Evolutionary conservation across 495 filamentous ascomycete genomes (phyloP), one percentile per base, ranked within the genome.

Genomic region (Xylaria nigripes): DNA sequence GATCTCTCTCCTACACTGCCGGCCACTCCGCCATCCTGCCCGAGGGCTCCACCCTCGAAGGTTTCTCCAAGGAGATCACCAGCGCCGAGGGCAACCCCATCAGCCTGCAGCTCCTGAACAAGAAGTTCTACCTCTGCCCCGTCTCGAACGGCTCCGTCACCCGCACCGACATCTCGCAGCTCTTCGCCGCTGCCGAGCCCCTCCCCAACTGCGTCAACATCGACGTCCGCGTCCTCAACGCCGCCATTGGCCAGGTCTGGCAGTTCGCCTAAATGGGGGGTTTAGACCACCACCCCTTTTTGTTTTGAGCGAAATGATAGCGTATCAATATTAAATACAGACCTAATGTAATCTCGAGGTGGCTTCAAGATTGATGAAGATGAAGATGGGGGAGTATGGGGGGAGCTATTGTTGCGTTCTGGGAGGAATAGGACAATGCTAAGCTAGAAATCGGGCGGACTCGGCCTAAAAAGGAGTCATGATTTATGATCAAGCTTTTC

Each of bases 1-100:
- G 61, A 0, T 45, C 64, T 29, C 56, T 66, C 2, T 64, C 58
- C 6, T 66, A 62, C 48, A 66, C 64, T 0, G 44, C 38, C 0
- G 23, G 58, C 0, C 61, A 66, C 16, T 64, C 61, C 9, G 56
- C 24, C 27, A 36, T 21, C 1, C 27, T 66, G 6, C 64, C 64
- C 8, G 42, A 53, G 5, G 59, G 59, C 1, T 50, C 59, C 12
- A 32, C 40, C 8, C 24, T 40, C n/a, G 59, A 54, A 7, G 61
- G 59, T 6, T 66, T 64, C 49, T 18, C 25, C 4, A 58, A 56
- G 2, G 1, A 3, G 32, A 2, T 2, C n/a, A 3, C n/a, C 15
- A 1, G 40, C n/a, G 30, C 61, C 58, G 54, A 22, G 54, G 24
- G 21, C 61, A 53, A 58, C 0, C 61, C 61, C 6, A 18, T 62